A percentile compares a stretch with the other conserved stretches of the same genome.
phyloP scores from a whole-genome alignment of 495 filamentous ascomycete species.

The Coniosporium apollinis region DNA sequence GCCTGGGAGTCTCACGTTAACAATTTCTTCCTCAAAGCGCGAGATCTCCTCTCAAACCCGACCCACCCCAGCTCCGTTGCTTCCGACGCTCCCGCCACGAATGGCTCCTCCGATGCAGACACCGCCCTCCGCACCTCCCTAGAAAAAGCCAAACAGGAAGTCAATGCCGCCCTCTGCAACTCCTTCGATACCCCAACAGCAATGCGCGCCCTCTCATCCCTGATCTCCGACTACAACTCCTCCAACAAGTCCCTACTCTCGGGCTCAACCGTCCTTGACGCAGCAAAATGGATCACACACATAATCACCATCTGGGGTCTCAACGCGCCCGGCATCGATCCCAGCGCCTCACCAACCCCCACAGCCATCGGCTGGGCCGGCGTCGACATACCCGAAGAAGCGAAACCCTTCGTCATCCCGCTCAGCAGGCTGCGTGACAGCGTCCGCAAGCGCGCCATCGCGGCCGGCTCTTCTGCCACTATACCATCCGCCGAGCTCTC shows the following conservation, averaged over 20 bases:
- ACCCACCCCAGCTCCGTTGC: constrained; percentile 22
- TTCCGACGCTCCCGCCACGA: constrained; percentile 12
- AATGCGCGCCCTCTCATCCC: constrained; percentile 55
- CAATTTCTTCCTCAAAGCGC: constrained; percentile 81
- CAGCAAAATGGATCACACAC: constrained; percentile 66
- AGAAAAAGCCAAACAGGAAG: constrained; percentile 43
- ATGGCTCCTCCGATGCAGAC: constrained; percentile 7
- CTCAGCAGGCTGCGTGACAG: constrained; percentile 19
- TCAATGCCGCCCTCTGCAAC: constrained; percentile 56
- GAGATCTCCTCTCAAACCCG: constrained; percentile 33
- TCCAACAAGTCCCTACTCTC: constrained; percentile 28
- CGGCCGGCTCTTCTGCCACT: constrained; percentile 7
- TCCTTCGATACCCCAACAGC: constrained; percentile 75
- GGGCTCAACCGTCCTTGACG: constrained; percentile 16
- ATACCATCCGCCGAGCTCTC: constrained; percentile 2
- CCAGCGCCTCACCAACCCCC: constrained; percentile 29
- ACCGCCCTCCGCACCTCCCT: constrained; percentile 28
- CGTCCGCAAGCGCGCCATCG: constrained; percentile 19
- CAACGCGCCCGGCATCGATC: constrained; percentile 42
- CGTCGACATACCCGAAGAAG: constrained; percentile 40
- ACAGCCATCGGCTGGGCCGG: constrained; percentile 70
- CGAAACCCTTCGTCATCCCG: constrained; percentile 20
- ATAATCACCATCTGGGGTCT: constrained; percentile 78
- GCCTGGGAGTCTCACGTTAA: constrained; percentile 70
- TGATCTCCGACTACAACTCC: constrained; percentile 56